These are phyloP conservation scores for Angomonas desouzai DNA, from an alignment of 208 protist species.

Conservation along the genomic window DNA sequence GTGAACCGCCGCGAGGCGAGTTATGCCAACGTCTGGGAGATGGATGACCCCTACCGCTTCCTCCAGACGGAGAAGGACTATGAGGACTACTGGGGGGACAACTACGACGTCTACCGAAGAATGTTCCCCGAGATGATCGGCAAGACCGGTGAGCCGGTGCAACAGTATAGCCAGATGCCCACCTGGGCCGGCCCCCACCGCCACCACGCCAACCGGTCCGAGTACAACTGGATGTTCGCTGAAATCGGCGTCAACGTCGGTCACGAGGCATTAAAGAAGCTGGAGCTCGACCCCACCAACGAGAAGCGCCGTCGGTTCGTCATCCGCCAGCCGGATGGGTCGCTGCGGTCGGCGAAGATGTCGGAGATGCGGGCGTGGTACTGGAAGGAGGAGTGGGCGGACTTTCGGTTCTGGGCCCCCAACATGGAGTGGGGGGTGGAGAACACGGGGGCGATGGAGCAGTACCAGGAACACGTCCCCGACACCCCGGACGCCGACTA, in stretches of 20 bases:
- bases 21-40: constrained; percentile 93
- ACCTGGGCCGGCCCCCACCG: constrained; percentile 89
- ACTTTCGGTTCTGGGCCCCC: constrained; percentile 92
- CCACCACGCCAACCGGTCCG: constrained; percentile 88
- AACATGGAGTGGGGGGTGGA: constrained; percentile 94
- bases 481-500: constrained; percentile 89
- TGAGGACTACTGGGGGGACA: constrained; percentile 94
- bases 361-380: constrained; percentile 95
- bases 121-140: constrained; percentile 95
- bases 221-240: constrained; percentile 95
- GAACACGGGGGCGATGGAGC: constrained; percentile 87
- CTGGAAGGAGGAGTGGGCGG: constrained; percentile 94
- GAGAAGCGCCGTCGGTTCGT: constrained; percentile 91
- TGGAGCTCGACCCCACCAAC: constrained; percentile 91
- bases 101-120: constrained; percentile 92
- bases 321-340: constrained; percentile 90
- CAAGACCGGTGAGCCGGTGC: constrained; percentile 85
- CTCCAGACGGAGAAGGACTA: constrained; percentile 92
- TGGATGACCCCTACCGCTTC: constrained; percentile 94
- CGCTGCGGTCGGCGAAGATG: constrained; percentile 92
- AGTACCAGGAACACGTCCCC: constrained; percentile 91
- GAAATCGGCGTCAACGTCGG: constrained; percentile 93
- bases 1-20: constrained; percentile 91
- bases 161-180: constrained; percentile 92
- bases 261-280: constrained; percentile 89